phyloP scores from a whole-genome alignment of 371 early-diverging fungal species.

The Apophysomyces sp. region DNA sequence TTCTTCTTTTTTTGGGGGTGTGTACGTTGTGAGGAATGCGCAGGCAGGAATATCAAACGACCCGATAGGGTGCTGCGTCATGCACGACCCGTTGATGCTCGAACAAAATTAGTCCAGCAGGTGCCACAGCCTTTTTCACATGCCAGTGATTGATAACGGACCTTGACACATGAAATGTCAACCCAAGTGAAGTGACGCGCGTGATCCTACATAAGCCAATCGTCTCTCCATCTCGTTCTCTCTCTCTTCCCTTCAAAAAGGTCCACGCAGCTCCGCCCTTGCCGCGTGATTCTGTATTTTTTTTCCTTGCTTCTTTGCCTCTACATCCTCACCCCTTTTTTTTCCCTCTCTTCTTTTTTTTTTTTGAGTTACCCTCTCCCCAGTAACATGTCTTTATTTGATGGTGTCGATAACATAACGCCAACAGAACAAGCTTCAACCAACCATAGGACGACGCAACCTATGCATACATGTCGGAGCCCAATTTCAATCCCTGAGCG shows the following conservation, averaged over 20 bases:
- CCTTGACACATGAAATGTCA: slow-evolving; percentile 3
- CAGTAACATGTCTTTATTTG: background rate
- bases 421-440: background rate
- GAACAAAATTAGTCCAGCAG: slow-evolving; percentile 3
- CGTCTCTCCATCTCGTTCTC: background rate
- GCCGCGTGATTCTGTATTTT: slow-evolving; percentile 2
- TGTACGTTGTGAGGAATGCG: background rate
- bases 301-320: background rate
- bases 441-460: background rate
- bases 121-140: slow-evolving; percentile 3
- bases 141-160: slow-evolving; percentile 2
- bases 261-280: slow-evolving; percentile 2
- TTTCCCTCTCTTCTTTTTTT: background rate
- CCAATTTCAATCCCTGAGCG: background rate
- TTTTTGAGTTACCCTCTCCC: background rate
- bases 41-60: background rate
- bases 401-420: background rate
- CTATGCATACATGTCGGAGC: background rate
- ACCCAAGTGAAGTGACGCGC: slow-evolving; percentile 1
- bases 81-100: background rate
- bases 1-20: background rate
- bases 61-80: background rate
- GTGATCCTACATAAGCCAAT: slow-evolving; percentile 4
- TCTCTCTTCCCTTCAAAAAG: background rate
- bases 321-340: background rate